phyloP scores from a whole-genome alignment of 2,329 filamentous ascomycete genomes.

The Nemania sp. region DNA sequence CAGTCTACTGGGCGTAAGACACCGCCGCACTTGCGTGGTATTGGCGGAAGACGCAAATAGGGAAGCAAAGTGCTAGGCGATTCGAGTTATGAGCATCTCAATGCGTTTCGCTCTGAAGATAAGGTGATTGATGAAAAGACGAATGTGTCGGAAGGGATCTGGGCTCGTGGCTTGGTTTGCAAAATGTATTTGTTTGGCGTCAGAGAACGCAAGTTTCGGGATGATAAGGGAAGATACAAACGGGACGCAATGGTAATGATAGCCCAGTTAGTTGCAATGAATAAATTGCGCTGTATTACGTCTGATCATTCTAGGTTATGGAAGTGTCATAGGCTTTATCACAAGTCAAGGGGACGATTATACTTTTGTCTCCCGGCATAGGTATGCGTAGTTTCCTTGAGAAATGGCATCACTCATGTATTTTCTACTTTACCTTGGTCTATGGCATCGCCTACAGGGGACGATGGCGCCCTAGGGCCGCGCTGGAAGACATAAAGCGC shows the following conservation, averaged over 20 bases:
- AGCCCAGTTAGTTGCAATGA: constrained; percentile 1
- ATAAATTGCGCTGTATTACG: constrained; percentile 9
- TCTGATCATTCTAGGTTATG: background rate
- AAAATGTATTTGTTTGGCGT: background rate
- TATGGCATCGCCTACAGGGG: background rate
- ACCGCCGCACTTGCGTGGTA: constrained; percentile 29
- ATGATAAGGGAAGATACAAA: background rate
- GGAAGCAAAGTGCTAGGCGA: background rate
- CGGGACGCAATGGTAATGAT: background rate
- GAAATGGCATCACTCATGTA: background rate
- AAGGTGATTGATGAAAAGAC: background rate
- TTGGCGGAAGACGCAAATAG: constrained; percentile 2
- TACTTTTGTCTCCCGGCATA: background rate
- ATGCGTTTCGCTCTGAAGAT: background rate
- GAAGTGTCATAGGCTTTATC: background rate
- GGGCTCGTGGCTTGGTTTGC: background rate
- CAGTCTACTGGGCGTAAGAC: constrained; percentile 83
- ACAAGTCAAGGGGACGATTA: background rate
- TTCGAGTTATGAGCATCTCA: background rate
- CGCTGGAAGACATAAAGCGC: constrained; percentile 75
- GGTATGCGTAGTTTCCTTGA: background rate
- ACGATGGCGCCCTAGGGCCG: constrained; percentile 53
- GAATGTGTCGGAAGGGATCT: constrained; percentile 10
- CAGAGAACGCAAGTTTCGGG: background rate
- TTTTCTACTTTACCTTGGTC: constrained; percentile 18